Base-by-base conservation (phyloP, 2,329 filamentous ascomycete genomes). In the Chalaropsis thielavioides region DNA sequence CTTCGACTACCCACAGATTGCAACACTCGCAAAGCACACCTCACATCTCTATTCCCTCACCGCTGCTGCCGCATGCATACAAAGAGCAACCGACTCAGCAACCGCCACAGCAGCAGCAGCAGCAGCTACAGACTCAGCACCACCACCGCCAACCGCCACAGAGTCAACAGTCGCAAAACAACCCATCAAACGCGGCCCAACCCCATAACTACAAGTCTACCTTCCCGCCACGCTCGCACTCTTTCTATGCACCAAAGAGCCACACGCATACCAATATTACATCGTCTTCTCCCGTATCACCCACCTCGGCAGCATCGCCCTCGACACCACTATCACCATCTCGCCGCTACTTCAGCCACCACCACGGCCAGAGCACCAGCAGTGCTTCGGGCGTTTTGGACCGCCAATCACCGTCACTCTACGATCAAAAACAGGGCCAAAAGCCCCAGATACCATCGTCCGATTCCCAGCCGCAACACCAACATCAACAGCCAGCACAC, bases 21-120 rank as follows among this genome's bases (percentile, higher is more conserved):
- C 59, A 67, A 17, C 65, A 67, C 49, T 67, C 65, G 17, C 62
- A 64, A 31, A 67, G 65, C 31, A 64, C 65, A 10, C 65, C 65
- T 44, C 58, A 54, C 22, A 67, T 67, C n/a, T 49, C 59, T 11
- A 64, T 63, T 24, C 61, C 64, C 15, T 43, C 41, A 27, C 60
- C 51, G 27, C n/a, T 35, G 19, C 19, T 41, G 51, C 27, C 31
- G n/a, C 35, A 27, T 51, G 46, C 19, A 51, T 27, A 51, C 46
- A 19, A 19, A 51, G 27, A 27, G 46, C 46, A 51, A 51, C 19
- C 22, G 8, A 19, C 19, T 22, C 40, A 41, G 15, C 46, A 41
- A 51, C 19, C 22, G 8, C 35, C 19, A 22, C 40, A 41, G 15
- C 46, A 41, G 35, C 13, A 41, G 8, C 51, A 61, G 15, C 54